Conservation (phyloP, 2,329 filamentous ascomycete genomes). For the Cladosporium sp. region DNA sequence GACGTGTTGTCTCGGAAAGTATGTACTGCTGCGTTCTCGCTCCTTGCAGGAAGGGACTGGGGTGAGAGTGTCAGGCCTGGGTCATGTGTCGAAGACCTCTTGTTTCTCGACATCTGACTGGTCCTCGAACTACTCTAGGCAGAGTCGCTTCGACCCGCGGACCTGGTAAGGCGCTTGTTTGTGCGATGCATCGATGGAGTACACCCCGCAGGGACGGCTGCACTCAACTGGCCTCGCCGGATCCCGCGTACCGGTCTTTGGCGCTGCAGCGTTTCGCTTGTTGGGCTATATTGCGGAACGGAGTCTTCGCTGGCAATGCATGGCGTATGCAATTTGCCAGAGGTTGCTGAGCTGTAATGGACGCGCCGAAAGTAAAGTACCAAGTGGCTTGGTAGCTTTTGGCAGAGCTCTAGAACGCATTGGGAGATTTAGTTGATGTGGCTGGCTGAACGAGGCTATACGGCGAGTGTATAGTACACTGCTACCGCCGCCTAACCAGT, state of each 20-base stretch:
- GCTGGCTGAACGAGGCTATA: not conserved
- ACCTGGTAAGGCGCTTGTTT: conserved; percentile 11
- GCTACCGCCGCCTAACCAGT: not conserved
- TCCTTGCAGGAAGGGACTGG: conserved; percentile 9
- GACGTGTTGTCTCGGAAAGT: conserved; percentile 10
- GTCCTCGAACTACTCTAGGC: not conserved
- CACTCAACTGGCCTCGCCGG: conserved; percentile 14
- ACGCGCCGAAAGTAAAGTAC: conserved; percentile 8
- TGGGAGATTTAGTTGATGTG: not conserved
- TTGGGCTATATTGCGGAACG: conserved; percentile 22
- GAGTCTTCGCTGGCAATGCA: conserved; percentile 19
- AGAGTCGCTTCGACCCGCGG: conserved; percentile 11
- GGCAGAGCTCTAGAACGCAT: not conserved
- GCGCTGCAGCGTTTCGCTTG: conserved; percentile 20
- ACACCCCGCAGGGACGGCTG: conserved; percentile 4
- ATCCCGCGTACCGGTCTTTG: conserved; percentile 14
- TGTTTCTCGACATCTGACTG: not conserved
- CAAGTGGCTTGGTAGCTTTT: not conserved
- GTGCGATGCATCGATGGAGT: not conserved
- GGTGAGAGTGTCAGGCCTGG: not conserved
- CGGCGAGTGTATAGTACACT: not conserved
- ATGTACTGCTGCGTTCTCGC: not conserved
- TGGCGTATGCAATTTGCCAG: not conserved
- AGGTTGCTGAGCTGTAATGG: not conserved
- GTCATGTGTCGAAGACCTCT: not conserved